Evolutionary conservation across 805 yeast genomes (phyloP), one percentile per base, ranked within the genome.

Genomic region (Ascoidea rubescens): DNA sequence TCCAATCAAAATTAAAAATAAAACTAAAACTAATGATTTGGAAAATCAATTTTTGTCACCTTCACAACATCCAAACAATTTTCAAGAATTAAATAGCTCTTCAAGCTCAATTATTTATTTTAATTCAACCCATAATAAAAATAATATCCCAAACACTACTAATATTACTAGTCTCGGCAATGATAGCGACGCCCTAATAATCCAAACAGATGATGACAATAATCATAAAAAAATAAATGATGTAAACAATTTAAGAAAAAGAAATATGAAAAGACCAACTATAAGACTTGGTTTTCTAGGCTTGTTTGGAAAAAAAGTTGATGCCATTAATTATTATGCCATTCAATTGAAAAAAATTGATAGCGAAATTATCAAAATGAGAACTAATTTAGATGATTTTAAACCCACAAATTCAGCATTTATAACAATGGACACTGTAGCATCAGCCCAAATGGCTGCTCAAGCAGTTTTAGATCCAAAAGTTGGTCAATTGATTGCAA

Each of bases 381-480:
- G 64, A 51, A 33, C 47, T 6, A 69, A 64, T 37, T 21, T 21
- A 21, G 53, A 60, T 43, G 62, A 67, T 43, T 77, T 76, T 60
- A 64, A 64, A 50, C 72, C 72, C 37, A 12, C 50, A 5, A 50
- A 52, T 49, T 55, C 93, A 1, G 97, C 98, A 0, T 91, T 91
- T 65, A 80, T 91, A 5, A 93, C 98, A 0, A 86, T 91, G 96
- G 91, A 87, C 57, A 78, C 93, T 1, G 97, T 89, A 3, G 96
- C 96, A 0, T 83, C 90, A 58, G 97, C 98, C 2, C 99, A 91
- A 64, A 84, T 89, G 87, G 82, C 93, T 33, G 96, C 97, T 0
- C 99, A 93, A 64, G 93, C 97, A 0, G 90, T 91, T 0, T 65
- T 93, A 53, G 96, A 90, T 63, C 97, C 97, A 0, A 76, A 86